A percentile compares a stretch with the other conserved stretches of the same genome.
Evolutionary conservation across 306 rosid genomes (phyloP).

Genomic region (Ochetophila trinervis): DNA sequence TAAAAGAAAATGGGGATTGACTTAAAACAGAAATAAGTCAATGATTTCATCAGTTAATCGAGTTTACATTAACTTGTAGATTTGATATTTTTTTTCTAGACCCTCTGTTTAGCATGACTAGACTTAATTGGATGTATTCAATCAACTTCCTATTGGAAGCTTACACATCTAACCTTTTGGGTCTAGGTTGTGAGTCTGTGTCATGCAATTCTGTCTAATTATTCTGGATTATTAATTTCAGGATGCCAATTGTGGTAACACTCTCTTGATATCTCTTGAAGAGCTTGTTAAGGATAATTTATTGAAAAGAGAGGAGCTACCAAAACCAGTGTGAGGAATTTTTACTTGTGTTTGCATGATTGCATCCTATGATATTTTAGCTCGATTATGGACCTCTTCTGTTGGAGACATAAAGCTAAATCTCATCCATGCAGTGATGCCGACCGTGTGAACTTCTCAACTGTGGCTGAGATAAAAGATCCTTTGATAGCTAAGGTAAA

Average conservation of each 20-base stretch:
- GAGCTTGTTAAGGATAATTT: conserved; percentile 91
- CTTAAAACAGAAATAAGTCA: no score
- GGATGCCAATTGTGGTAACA: conserved; percentile 98
- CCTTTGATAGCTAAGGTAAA: conserved; percentile 69
- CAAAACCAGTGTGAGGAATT: conserved; percentile 69
- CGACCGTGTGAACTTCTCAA: conserved; percentile 61
- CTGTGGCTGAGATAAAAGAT: conserved; percentile 77
- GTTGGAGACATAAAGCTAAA: neutral
- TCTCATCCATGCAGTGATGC: conserved; percentile 51
- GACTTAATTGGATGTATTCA: no score
- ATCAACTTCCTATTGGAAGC: neutral
- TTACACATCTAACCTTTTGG: neutral
- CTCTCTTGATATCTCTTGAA: conserved; percentile 82
- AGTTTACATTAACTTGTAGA: no score
- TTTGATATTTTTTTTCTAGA: no score
- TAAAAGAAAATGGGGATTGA: no score
- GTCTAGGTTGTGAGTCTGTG: neutral
- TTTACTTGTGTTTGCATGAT: conserved; percentile 8
- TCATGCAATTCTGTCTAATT: neutral
- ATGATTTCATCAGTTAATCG: no score
- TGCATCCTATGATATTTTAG: neutral
- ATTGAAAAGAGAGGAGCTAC: conserved; percentile 75
- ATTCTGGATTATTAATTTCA: conserved; percentile 27
- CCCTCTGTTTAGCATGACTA: no score
- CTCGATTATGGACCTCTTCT: neutral